A percentile compares a stretch with the other conserved stretches of the same genome.
Conservation (phyloP, 2,329 filamentous ascomycete genomes). For the Escovopsis sp. region DNA sequence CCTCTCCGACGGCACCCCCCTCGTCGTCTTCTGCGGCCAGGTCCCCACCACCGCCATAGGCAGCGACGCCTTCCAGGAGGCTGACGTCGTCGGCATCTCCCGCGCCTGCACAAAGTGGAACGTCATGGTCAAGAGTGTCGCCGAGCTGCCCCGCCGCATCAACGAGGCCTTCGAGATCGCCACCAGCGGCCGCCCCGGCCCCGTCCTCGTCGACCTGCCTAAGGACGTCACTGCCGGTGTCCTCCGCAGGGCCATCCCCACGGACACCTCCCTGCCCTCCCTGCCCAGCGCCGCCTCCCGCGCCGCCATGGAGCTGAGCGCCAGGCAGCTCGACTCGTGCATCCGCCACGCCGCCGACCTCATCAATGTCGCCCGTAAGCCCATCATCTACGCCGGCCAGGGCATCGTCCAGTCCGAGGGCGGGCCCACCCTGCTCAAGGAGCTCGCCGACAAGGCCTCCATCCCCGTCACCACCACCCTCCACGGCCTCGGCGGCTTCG, state of each 20-base stretch:
- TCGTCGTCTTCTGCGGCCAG: constrained; percentile 89
- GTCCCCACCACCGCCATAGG: constrained; percentile 82
- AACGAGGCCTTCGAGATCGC: constrained; percentile 98
- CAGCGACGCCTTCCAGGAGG: constrained; percentile 93
- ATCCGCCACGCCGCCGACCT: constrained; percentile 66
- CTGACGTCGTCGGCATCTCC: constrained; percentile 86
- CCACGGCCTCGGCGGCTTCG: constrained; percentile 80
- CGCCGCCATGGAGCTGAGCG: constrained; percentile 58
- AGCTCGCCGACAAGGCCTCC: constrained; percentile 76
- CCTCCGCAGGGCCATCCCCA: constrained; percentile 71
- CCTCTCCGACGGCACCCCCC: too few species aligned
- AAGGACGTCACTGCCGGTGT: constrained; percentile 90
- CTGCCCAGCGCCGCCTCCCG: constrained; percentile 77
- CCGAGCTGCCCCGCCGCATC: constrained; percentile 82
- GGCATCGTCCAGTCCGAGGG: constrained; percentile 70
- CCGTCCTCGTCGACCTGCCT: constrained; percentile 87
- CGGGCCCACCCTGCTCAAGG: constrained; percentile 64
- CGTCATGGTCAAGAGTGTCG: constrained; percentile 92
- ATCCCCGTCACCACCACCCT: constrained; percentile 95
- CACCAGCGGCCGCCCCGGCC: constrained; percentile 82
- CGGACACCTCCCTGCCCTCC: constrained; percentile 54
- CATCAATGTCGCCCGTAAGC: constrained; percentile 82
- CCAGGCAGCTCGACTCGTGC: constrained; percentile 57
- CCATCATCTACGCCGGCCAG: constrained; percentile 87
- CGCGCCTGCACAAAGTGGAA: constrained; percentile 98